These are phyloP conservation scores for Boletales sp. DNA, from an alignment of 768 basidiomycete genomes.

Conservation along the genomic window DNA sequence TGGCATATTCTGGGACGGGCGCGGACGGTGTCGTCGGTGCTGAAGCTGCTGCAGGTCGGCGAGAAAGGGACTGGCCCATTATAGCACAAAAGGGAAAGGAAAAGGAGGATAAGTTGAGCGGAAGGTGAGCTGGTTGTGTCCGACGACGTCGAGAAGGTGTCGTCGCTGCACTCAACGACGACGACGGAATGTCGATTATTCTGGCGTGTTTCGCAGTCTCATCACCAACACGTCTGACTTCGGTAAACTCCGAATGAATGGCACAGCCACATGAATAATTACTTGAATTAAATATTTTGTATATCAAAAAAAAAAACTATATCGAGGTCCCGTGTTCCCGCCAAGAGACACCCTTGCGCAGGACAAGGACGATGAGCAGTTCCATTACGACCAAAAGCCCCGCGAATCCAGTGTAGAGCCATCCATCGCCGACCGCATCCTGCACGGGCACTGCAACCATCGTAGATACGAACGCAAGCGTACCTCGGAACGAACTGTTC, in stretches of 20 bases:
- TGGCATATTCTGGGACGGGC: constrained; percentile 4
- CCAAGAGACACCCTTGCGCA: constrained; percentile 58
- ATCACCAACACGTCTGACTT: constrained; percentile 20
- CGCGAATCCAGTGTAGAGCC: constrained; percentile 69
- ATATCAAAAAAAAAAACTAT: neutral
- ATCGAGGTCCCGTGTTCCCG: constrained; percentile 36
- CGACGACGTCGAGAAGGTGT: constrained; percentile 7
- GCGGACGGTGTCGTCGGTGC: constrained; percentile 6
- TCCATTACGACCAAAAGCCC: constrained; percentile 52
- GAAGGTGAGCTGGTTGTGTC: neutral
- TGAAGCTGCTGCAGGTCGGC: constrained; percentile 12
- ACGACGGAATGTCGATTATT: constrained; percentile 23
- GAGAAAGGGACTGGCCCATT: constrained; percentile 33
- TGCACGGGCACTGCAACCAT: constrained; percentile 76
- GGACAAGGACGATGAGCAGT: constrained; percentile 55
- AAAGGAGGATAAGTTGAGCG: neutral
- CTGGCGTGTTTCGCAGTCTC: constrained; percentile 23
- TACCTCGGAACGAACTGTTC: constrained; percentile 75
- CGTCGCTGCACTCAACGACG: constrained; percentile 6
- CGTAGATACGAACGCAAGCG: constrained; percentile 61
- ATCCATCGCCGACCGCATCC: constrained; percentile 73
- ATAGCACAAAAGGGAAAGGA: constrained; percentile 3
- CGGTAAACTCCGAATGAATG: constrained; percentile 15
- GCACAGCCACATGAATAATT: constrained; percentile 18
- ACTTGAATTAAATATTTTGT: constrained; percentile 6